Evolutionary conservation across 345 rosid species (phyloP), one percentile per base, ranked within the genome.

Genomic region (Eucalyptus grandis): DNA sequence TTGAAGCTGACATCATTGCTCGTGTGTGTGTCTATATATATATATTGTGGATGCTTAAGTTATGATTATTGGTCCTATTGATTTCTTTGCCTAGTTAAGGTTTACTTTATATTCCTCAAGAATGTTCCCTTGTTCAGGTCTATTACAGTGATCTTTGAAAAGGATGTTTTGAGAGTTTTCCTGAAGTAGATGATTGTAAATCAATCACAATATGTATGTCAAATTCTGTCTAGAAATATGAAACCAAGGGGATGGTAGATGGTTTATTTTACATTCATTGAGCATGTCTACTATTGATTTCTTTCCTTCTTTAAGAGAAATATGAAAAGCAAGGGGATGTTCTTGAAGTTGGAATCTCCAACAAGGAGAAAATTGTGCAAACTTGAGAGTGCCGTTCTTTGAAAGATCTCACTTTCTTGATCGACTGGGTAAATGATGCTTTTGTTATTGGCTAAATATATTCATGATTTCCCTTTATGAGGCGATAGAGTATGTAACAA

Each of bases 1-100:
- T 96, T 49, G 98, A 97, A 49, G 95, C 97, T 46, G 98, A 97
- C 88, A 56, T 95, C 43, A 92, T 97, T 14, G 96, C 98, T 93
- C 96, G 96, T n/a, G n/a, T n/a, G n/a, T n/a, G n/a, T n/a, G n/a
- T n/a, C n/a, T n/a, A n/a, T n/a, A n/a, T n/a, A n/a, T n/a, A n/a
- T n/a, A n/a, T n/a, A n/a, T n/a, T n/a, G n/a, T n/a, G 37, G 99
- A 4, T 47, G 26, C 27, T 44, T 46, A 6, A 30, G 15, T 56
- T 49, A 11, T 11, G 69, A 26, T 60, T 34, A 7, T 30, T 49
- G 17, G 3, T 26, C 46, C 24, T 49, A 11, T 14, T 14, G 56
- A 87, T 87, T 49, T 87, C 43, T 87, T 87, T 44, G 50, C 22
- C 43, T 13, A 6, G 24, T 54, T 27, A 4, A 3, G 31, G 4